Evolutionary conservation across 2,329 filamentous ascomycete genomes (phyloP), one percentile per base, ranked within the genome.

Genomic region (Tolypocladium guangdongense): DNA sequence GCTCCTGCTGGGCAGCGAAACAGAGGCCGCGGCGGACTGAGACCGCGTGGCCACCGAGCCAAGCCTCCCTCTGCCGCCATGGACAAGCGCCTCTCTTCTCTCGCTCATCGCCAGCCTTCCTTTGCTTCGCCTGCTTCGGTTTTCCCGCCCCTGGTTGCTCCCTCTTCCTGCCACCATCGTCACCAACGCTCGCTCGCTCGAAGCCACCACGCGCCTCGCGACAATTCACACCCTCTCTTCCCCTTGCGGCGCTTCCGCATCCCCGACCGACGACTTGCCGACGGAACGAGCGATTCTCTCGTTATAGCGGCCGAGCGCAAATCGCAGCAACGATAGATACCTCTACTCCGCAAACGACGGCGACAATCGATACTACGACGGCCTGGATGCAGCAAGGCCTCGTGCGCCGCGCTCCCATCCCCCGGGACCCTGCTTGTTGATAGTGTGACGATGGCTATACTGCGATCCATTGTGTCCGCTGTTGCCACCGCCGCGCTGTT

Each of bases 381-480:
- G 52, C 24, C 46, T 51, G 47, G 49, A 52, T 55, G 52, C 52
- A 36, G 27, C 48, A 36, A 16, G 35, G n/a, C 30, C 36, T 16
- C 37, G 45, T 45, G 46, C 49, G 22, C 39, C 45, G 33, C 53
- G 35, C 45, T 54, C 49, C 52, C 48, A 24, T 24, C 32, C 46
- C 27, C 43, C 46, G 53, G 49, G 52, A 50, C 52, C 57, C 14
- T 49, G 47, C 37, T 41, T 37, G 33, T 52, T 33, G 43, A 47
- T 30, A 52, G 48, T 47, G 53, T 49, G 48, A 57, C 39, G n/a
- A 67, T 67, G 64, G 57, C 63, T 51, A 54, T 56, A 37, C 54
- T 65, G 39, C 58, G 59, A 52, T 60, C 60, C 41, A 49, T 62
- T 46, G 59, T 57, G 35, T 53, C 62, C 52, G 59, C 60, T 54